Percentiles rank a stretch among this genome's conserved stretches.
phyloP scores from a whole-genome alignment of 148 eudicot genomes.

The Linanthus parryae region DNA sequence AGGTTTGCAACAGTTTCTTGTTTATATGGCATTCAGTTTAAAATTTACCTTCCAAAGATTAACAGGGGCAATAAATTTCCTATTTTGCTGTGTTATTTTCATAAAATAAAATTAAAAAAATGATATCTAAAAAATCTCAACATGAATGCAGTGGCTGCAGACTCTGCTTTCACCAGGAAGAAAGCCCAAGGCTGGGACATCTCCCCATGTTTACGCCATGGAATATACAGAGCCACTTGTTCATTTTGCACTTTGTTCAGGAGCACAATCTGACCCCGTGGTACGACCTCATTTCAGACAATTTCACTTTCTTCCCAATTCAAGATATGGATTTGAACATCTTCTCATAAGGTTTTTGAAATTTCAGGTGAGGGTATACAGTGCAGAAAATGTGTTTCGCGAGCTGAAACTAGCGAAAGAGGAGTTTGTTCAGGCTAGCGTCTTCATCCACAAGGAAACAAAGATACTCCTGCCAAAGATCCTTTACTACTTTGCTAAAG shows the following conservation, averaged over 20 bases:
- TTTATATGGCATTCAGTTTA: no score
- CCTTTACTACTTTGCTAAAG: conserved; percentile 36
- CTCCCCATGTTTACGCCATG: conserved; percentile 34
- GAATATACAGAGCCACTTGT: conserved; percentile 56
- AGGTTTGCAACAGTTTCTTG: no score
- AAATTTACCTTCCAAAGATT: background rate
- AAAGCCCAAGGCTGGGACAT: conserved; percentile 27
- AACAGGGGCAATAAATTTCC: background rate
- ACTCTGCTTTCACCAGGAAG: conserved; percentile 41
- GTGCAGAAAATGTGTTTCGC: background rate
- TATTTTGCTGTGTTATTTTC: background rate
- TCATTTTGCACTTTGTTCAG: conserved; percentile 51
- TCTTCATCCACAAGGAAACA: background rate
- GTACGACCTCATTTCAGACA: conserved; percentile 17
- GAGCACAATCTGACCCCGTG: conserved; percentile 45
- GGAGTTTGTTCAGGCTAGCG: conserved; percentile 36
- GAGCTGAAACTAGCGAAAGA: conserved; percentile 37
- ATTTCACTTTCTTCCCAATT: background rate
- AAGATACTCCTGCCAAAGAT: conserved; percentile 36
- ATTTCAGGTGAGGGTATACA: conserved; percentile 5
- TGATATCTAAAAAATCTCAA: background rate
- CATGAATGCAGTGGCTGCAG: conserved; percentile 41
- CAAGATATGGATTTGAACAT: no score
- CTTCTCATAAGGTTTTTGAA: no score
- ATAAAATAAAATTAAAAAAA: background rate